Evolutionary conservation across 2,329 filamentous ascomycete species (phyloP).

Genomic region (Bimuria novae-zelandiae): DNA sequence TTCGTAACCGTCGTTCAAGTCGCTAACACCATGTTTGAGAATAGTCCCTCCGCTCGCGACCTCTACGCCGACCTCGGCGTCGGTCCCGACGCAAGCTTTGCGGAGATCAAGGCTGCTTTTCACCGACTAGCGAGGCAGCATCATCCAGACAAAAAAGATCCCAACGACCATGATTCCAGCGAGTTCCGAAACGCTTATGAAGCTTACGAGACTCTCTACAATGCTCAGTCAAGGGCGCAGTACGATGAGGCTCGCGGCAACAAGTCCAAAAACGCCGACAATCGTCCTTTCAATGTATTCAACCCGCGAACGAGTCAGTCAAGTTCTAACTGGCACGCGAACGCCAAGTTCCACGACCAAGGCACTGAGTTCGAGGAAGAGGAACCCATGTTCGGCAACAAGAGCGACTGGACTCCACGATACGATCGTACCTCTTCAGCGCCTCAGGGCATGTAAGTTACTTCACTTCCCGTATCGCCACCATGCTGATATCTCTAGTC

Average conservation of each 20-base stretch:
- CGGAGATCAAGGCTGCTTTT: slow-evolving; percentile 94
- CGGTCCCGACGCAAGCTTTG: slow-evolving; percentile 71
- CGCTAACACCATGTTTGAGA: slow-evolving; percentile 14
- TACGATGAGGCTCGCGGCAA: no score
- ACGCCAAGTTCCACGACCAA: background rate
- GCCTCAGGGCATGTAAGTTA: no score
- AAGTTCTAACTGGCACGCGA: background rate
- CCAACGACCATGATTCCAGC: slow-evolving; percentile 18
- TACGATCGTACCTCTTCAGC: no score
- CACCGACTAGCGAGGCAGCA: slow-evolving; percentile 93
- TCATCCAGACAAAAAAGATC: slow-evolving; percentile 97
- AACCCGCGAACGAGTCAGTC: background rate
- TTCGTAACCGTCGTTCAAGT: background rate
- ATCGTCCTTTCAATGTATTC: background rate
- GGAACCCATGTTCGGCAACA: no score
- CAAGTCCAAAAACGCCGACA: no score
- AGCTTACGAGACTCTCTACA: slow-evolving; percentile 19
- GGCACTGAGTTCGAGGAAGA: background rate
- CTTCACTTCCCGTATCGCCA: no score
- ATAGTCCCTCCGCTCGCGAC: slow-evolving; percentile 60
- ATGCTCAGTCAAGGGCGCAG: slow-evolving; percentile 3
- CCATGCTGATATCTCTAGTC: no score
- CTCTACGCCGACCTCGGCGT: slow-evolving; percentile 86
- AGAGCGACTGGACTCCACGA: no score
- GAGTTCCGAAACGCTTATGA: slow-evolving; percentile 19